Evolutionary conservation across 1,284 basidiomycete genomes (phyloP), one percentile per base, ranked within the genome.

Genomic region (Inonotus obliquus): DNA sequence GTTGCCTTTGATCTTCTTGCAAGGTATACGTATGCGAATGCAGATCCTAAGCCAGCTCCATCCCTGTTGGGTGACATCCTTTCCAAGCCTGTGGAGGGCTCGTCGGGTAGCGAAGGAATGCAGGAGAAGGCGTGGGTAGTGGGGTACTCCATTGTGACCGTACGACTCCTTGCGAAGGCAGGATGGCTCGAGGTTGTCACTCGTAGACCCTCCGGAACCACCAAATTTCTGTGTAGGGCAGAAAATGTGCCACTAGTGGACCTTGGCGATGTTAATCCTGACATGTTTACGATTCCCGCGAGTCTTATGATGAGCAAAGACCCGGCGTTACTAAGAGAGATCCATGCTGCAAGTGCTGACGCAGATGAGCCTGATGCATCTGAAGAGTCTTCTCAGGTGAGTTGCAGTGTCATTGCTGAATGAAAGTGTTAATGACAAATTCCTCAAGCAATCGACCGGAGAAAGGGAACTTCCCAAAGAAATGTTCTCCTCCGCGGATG

Each of bases 1-100:
- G 96, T 98, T 23, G 97, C 94, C 72, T 96, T 99, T 70, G 97
- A 99, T 74, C 99, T 96, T 92, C 81, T 99, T 6, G 92, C 94
- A 19, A 83, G 97, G 17, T 98, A 97, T 72, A 91, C 96, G 0
- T 98, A 96, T 70, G 93, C 91, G 23, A 96, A 92, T 67, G 94
- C 94, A 13, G 94, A 98, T 70, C 93, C 96, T 0, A 86, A 92
- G 55, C 94, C 96, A 0, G 86, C 92, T 1, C 82, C 81, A 45
- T 95, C 93, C 1, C 82, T 91, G 65, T 80, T 98, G 62, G 85
- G 83, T 67, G 89, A 94, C 49, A 82, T 89, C 21, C 61, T 57
- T n/a, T 62, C 53, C 75, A 68, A 57, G 5, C 68, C 72, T 4
- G 66, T 69, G 2, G 67, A 71, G 11, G 67, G 68, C 13, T 39